phyloP scores from a whole-genome alignment of 495 filamentous ascomycete genomes.

The Hypoxylon rickii region DNA sequence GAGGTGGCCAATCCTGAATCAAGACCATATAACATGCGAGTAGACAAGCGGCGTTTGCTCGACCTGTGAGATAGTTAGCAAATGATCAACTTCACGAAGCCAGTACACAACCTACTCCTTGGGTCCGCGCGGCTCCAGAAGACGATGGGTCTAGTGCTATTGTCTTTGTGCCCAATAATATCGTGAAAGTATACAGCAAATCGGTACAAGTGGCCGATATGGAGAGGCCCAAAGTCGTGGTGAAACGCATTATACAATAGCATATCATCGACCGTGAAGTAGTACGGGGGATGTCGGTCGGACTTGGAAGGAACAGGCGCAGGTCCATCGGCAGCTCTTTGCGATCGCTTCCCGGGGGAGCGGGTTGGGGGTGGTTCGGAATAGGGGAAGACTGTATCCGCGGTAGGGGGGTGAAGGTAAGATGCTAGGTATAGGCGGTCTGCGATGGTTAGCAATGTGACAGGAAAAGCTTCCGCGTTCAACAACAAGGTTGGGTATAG shows the following conservation, averaged over 20 bases:
- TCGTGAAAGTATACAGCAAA: conserved; percentile 96
- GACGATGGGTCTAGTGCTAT: conserved; percentile 80
- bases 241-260: conserved; percentile 98
- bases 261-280: conserved; percentile 93
- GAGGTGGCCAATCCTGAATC: conserved; percentile 97
- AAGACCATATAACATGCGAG: conserved; percentile 98
- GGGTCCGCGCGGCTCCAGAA: conserved; percentile 94
- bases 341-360: conserved; percentile 75
- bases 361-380: conserved; percentile 56
- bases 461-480: conserved; percentile 20
- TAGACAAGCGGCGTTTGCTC: conserved; percentile 95
- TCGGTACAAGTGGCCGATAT: conserved; percentile 95
- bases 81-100: not conserved
- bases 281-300: conserved; percentile 67
- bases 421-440: conserved; percentile 94
- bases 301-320: conserved; percentile 48
- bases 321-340: conserved; percentile 63
- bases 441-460: conserved; percentile 52
- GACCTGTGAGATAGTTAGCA: conserved; percentile 52
- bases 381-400: conserved; percentile 86
- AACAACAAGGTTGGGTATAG: conserved; percentile 25
- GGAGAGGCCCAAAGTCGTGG: conserved; percentile 95
- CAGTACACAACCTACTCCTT: conserved; percentile 63
- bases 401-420: conserved; percentile 80
- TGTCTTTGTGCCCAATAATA: conserved; percentile 81